A percentile compares a stretch with the other conserved stretches of the same genome.
Conservation (phyloP, 805 yeast species). For the Starmerella stigmatis region DNA sequence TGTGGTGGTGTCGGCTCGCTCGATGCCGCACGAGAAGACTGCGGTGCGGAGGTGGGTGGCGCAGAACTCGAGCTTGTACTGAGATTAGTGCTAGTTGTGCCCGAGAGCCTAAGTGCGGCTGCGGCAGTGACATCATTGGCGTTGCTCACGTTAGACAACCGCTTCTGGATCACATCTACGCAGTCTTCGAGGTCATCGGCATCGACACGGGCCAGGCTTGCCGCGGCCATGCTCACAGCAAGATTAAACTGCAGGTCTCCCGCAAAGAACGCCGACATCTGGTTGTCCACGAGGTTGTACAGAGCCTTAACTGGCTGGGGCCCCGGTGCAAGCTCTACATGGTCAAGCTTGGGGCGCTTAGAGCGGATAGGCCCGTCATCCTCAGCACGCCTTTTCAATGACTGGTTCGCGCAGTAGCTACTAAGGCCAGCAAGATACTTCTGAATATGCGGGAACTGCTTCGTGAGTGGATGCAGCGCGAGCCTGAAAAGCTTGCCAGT, state of each 20-base stretch:
- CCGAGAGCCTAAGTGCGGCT: not conserved
- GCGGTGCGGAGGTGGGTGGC: not conserved
- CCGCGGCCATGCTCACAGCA: conserved; percentile 52
- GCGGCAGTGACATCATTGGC: not conserved
- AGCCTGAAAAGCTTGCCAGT: conserved; percentile 23
- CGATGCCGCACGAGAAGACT: too few species aligned
- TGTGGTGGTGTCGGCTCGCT: too few species aligned
- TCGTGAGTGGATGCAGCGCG: conserved; percentile 20
- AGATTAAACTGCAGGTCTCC: conserved; percentile 55
- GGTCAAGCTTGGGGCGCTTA: conserved; percentile 25
- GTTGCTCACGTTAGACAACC: conserved; percentile 29
- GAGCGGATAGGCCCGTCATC: conserved; percentile 26
- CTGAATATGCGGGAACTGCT: conserved; percentile 24
- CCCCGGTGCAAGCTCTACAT: conserved; percentile 21
- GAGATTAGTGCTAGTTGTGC: not conserved
- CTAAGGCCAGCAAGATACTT: conserved; percentile 27
- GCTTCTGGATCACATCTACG: conserved; percentile 53
- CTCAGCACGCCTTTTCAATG: conserved; percentile 29
- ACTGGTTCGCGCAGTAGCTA: conserved; percentile 26
- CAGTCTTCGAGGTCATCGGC: conserved; percentile 50
- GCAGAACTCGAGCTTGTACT: not conserved
- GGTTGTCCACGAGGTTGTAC: conserved; percentile 58
- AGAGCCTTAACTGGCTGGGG: conserved; percentile 44
- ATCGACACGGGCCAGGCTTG: conserved; percentile 51
- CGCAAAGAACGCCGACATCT: conserved; percentile 59